Evolutionary conservation across 345 rosid species (phyloP).

Genomic region (Orychophragmus violaceus): DNA sequence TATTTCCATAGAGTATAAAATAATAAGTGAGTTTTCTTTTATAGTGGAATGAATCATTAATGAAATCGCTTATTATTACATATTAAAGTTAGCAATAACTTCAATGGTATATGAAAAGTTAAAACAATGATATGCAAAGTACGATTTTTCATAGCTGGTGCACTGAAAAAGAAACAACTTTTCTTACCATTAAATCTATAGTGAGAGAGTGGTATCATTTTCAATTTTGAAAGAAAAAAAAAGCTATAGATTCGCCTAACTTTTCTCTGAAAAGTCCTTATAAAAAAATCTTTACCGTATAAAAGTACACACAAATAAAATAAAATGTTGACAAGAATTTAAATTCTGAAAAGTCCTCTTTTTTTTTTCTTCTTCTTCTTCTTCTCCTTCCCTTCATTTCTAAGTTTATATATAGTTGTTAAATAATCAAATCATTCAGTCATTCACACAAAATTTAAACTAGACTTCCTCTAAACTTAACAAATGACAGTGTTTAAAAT

Average conservation of each 20-base stretch:
- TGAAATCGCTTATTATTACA: not conserved
- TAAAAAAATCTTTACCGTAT: constrained; percentile 14
- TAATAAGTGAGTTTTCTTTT: not conserved
- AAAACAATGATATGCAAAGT: constrained; percentile 26
- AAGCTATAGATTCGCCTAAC: constrained; percentile 25
- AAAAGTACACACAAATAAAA: not conserved
- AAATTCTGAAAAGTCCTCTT: not conserved
- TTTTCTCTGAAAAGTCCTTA: constrained; percentile 27
- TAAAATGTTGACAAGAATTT: not conserved
- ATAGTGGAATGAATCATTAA: not conserved
- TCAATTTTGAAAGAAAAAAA: constrained; percentile 20
- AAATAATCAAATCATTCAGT: not conserved
- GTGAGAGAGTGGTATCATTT: constrained; percentile 20
- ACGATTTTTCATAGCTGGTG: constrained; percentile 23
- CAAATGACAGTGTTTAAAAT: too few species aligned
- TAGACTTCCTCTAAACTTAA: too few species aligned
- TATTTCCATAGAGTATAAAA: not conserved
- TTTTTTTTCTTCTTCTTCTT: too few species aligned
- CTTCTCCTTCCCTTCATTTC: not conserved
- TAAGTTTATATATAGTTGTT: not conserved
- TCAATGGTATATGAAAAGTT: constrained; percentile 17
- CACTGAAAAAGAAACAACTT: constrained; percentile 37
- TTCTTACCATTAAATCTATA: constrained; percentile 18
- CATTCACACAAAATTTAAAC: not conserved
- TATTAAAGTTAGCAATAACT: not conserved